Conservation (phyloP, 257 asterid genomes). For the Solanum paucissectum region DNA sequence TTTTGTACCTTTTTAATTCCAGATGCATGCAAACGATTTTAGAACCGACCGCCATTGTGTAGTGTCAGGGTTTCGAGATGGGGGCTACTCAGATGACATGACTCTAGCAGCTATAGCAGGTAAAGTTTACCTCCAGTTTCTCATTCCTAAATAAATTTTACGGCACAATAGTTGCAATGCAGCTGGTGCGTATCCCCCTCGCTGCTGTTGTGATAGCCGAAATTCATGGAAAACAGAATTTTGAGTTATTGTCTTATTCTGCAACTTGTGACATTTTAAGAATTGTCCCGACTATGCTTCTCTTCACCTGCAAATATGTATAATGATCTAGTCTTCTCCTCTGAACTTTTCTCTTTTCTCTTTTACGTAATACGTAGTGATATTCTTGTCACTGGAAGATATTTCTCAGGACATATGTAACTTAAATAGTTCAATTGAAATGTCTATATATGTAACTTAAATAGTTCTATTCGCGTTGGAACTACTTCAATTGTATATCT, state of each 20-base stretch:
- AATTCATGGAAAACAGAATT: not conserved
- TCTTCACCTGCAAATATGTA: not conserved
- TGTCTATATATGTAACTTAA: too few relatives aligned
- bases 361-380: not conserved
- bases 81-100: constrained; percentile 99
- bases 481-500: too few relatives aligned
- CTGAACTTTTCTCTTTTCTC: not conserved
- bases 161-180: not conserved
- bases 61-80: constrained; percentile 80
- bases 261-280: not conserved
- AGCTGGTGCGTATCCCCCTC: not conserved
- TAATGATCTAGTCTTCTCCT: not conserved
- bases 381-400: not conserved
- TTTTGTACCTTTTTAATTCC: constrained; percentile 12
- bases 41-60: constrained; percentile 73
- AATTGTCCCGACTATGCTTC: not conserved
- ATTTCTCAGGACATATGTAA: not conserved
- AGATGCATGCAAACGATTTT: constrained; percentile 99
- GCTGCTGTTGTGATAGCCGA: not conserved
- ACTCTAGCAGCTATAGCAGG: constrained; percentile 97
- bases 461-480: too few relatives aligned
- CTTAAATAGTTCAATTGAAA: not conserved
- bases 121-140: constrained; percentile 7
- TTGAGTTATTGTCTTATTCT: not conserved
- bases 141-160: not conserved